Evolutionary conservation across 768 basidiomycete species (phyloP), one percentile per base, ranked within the genome.

Genomic region (Xerocomellus chrysenteron): DNA sequence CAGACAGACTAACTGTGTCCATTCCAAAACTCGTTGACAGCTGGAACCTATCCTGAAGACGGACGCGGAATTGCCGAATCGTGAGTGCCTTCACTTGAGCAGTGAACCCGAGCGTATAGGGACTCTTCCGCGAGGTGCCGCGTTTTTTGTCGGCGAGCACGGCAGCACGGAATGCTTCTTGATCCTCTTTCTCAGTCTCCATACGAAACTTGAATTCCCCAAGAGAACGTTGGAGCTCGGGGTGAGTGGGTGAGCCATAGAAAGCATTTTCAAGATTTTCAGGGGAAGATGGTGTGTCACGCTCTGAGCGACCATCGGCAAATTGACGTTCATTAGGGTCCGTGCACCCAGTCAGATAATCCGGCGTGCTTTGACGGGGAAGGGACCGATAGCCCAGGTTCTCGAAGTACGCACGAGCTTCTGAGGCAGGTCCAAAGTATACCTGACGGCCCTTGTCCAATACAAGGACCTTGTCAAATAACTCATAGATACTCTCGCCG

Each of bases 391-490:
- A 92, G 17, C 92, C 91, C 42, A 92, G 74, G 32, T 72, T 70
- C 61, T 90, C 82, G 63, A 97, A 94, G 74, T 95, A 95, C 2
- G 74, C 74, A 16, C 90, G 83, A 16, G 94, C 94, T 57, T 87
- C 81, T 9, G 79, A 75, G 5, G 84, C 80, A 8, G 87, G 83
- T 30, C 94, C 94, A 64, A 82, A 91, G 77, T 85, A 96, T 12
- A 90, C 87, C 69, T 90, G 87, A 28, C 80, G 87, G 11, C 93
- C 91, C 62, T 88, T 77, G 71, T 90, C 83, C 58, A 97, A 79
- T 32, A 96, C 82, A 63, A 92, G 76, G 35, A 96, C 90, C 70
- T 94, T 94, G 76, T 95, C 93, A 67, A 96, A 95, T 3, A 88
- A 64, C 0, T 84, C 78, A 56, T 88, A 88, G 57, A 90, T 87